Conservation (phyloP, 257 asterid genomes). For the Rubia yunnanensis region DNA sequence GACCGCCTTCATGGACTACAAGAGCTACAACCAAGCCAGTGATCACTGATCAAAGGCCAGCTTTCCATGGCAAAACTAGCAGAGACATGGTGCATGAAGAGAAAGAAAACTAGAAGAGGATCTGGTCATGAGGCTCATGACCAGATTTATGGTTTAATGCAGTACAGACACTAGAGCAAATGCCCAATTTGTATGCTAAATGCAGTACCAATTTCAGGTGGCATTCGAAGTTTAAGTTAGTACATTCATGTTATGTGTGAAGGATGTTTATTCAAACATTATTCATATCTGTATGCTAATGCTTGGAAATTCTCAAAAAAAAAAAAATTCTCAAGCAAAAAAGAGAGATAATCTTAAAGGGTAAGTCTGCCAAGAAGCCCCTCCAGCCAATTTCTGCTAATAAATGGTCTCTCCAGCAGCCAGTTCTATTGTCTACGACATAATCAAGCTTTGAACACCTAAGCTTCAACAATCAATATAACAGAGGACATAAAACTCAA, state of each 20-base stretch:
- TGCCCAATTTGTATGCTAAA: not conserved
- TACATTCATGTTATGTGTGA: not conserved
- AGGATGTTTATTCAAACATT: not conserved
- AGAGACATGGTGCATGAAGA: conserved; percentile 63
- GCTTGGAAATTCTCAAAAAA: not conserved
- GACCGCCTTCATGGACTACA: conserved; percentile 33
- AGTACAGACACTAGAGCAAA: not conserved
- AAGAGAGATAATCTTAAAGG: not conserved
- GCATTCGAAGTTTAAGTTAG: not conserved
- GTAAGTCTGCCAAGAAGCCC: not conserved
- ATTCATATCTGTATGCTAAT: not conserved
- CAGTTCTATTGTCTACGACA: too few species aligned
- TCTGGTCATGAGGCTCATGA: conserved; percentile 48
- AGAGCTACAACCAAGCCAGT: conserved; percentile 45
- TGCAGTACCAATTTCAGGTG: not conserved
- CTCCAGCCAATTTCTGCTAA: not conserved
- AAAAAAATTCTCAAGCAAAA: not conserved
- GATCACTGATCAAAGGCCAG: conserved; percentile 33
- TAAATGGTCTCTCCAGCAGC: too few species aligned
- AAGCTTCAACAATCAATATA: too few species aligned
- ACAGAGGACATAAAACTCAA: too few species aligned
- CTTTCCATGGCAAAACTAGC: conserved; percentile 36
- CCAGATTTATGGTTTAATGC: not conserved
- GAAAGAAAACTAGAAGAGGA: conserved; percentile 73
- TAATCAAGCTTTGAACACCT: too few species aligned